Percentiles rank a stretch among this genome's conserved stretches.
Conservation (phyloP, 2,329 filamentous ascomycete genomes). For the Pseudogymnoascus destructans region DNA sequence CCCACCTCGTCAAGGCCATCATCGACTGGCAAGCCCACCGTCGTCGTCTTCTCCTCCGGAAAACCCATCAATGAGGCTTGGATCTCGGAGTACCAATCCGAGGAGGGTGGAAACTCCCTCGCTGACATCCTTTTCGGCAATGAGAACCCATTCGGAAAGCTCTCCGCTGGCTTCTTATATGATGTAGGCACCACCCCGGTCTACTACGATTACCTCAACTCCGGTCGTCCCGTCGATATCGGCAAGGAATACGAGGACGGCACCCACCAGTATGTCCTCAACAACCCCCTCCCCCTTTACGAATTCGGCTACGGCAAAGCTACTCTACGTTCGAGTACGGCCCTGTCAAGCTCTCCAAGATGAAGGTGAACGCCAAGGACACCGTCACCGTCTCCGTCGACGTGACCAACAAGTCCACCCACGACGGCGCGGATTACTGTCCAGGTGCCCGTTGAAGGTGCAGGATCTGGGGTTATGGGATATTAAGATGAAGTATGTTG, state of each 20-base stretch:
- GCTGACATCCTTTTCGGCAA: conserved; percentile 68
- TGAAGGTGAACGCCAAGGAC: conserved; percentile 29
- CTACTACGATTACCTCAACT: conserved; percentile 63
- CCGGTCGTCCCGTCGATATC: conserved; percentile 60
- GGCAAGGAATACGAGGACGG: conserved; percentile 61
- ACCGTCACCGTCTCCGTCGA: conserved; percentile 39
- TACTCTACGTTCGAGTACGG: conserved; percentile 49
- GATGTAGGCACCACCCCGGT: conserved; percentile 54
- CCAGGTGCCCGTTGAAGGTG: conserved; percentile 44
- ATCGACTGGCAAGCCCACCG: conserved; percentile 58
- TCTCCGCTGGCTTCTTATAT: conserved; percentile 60
- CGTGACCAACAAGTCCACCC: conserved; percentile 46
- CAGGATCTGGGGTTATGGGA: conserved; percentile 63
- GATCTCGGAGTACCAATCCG: conserved; percentile 58
- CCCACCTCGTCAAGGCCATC: conserved; percentile 51
- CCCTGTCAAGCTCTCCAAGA: conserved; percentile 32
- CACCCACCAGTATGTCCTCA: conserved; percentile 74
- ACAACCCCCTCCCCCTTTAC: conserved; percentile 60
- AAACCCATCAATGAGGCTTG: conserved; percentile 63
- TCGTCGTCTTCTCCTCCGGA: conserved; percentile 73
- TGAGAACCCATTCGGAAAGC: conserved; percentile 52
- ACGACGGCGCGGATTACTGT: conserved; percentile 39
- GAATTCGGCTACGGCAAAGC: conserved; percentile 74
- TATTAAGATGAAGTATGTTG: conserved; percentile 55
- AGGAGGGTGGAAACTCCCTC: conserved; percentile 73